Conservation (phyloP, 2,329 filamentous ascomycete species). For the Aureobasidium sp. region DNA sequence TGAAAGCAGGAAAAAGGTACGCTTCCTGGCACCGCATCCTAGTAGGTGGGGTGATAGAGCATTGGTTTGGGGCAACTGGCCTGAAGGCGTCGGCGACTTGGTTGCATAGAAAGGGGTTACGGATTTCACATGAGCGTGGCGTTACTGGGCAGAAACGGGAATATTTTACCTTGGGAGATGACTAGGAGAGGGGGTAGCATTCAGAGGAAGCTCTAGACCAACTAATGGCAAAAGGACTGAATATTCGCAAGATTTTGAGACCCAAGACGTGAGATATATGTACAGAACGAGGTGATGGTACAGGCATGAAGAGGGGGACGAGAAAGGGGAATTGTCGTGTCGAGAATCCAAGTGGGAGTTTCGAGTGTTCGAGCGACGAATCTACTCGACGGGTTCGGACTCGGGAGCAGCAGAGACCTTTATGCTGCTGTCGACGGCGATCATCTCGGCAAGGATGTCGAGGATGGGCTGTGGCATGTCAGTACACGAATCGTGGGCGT, state of each 20-base stretch:
- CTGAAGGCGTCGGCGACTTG: constrained; percentile 72
- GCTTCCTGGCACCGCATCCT: constrained; percentile 74
- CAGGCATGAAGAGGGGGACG: constrained; percentile 8
- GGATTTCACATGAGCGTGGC: constrained; percentile 5
- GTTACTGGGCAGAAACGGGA: background rate
- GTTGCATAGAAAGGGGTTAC: constrained; percentile 41
- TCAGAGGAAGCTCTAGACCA: background rate
- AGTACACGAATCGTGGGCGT: background rate
- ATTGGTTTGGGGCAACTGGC: constrained; percentile 77
- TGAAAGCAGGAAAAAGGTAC: constrained; percentile 68
- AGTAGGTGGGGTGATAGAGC: constrained; percentile 71
- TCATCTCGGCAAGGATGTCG: constrained; percentile 96
- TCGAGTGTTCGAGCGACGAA: background rate
- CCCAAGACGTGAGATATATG: constrained; percentile 11
- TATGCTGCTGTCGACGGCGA: constrained; percentile 71
- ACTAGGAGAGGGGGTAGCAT: background rate
- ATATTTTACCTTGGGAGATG: background rate
- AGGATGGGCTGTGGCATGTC: constrained; percentile 60
- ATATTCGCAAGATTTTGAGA: constrained; percentile 9
- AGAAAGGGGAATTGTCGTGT: background rate
- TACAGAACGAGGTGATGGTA: constrained; percentile 13
- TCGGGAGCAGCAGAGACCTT: constrained; percentile 23
- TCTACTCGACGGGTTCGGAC: constrained; percentile 24
- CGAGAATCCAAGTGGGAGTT: background rate
- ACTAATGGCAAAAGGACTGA: background rate